Evolutionary conservation across 495 filamentous ascomycete genomes (phyloP), one percentile per base, ranked within the genome.

Genomic region (Penicillium simplicissimum): DNA sequence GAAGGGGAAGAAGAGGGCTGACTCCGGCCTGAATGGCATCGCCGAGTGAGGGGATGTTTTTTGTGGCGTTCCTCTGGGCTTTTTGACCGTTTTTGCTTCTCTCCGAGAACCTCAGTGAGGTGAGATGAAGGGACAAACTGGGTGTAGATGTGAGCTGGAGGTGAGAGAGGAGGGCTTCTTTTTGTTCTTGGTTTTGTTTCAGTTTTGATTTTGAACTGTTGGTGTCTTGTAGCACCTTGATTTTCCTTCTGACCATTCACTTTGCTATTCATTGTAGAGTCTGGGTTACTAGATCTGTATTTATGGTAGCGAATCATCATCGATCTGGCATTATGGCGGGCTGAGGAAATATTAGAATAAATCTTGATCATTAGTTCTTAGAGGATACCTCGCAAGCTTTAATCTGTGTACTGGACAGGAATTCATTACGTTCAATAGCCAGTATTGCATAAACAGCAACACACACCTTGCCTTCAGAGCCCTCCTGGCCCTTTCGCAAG

Each of bases 41-140:
- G 2, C 25, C 25, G 25, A 28, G 2, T 4, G 2, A 2, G 28
- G 37, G 37, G 15, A 9, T 55, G 14, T 49, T 23, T 48, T 17
- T 34, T 48, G 34, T 52, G 45, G 54, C 45, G 40, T 47, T 60
- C 53, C 52, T 48, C 52, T 56, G 42, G 28, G 53, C 33, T 57
- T 43, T 56, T 58, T 49, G 56, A 36, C 56, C 56, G 56, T 58
- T 58, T 58, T 58, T 58, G 43, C 56, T 58, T 58, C 56, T 58
- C 56, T 58, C 56, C 45, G 56, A 58, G 56, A 23, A 59, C 47
- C 57, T 52, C 47, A 59, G 57, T 23, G 47, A 59, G 57, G 47
- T 52, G 57, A 59, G 47, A 59, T 34, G 57, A 52, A 59, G 48
- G 57, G 15, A 52, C 52, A 59, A 58, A 58, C 56, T 45, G 42